phyloP scores from a whole-genome alignment of 1,284 basidiomycete genomes.

The Cryptococcus amylolentus region DNA sequence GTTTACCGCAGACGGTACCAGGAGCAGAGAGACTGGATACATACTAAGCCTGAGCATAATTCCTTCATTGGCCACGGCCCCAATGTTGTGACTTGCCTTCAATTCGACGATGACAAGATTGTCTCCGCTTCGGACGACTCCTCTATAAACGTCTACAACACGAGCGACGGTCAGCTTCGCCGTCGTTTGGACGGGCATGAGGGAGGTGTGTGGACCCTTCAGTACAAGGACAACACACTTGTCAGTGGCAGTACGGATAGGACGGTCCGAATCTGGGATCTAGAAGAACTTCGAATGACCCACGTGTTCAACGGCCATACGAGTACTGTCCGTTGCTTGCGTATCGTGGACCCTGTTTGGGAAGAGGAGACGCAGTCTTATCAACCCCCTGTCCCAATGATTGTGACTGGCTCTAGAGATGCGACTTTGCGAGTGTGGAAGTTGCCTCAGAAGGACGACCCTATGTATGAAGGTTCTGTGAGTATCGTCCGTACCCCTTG shows the following conservation, averaged over 20 bases:
- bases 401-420: slow-evolving; percentile 90
- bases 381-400: slow-evolving; percentile 60
- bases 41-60: slow-evolving; percentile 55
- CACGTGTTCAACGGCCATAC: slow-evolving; percentile 92
- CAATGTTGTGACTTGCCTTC: slow-evolving; percentile 86
- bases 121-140: slow-evolving; percentile 72
- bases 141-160: slow-evolving; percentile 86
- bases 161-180: slow-evolving; percentile 68
- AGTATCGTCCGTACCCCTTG: not conserved
- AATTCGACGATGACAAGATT: slow-evolving; percentile 88
- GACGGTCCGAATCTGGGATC: slow-evolving; percentile 89
- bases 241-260: slow-evolving; percentile 93
- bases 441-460: slow-evolving; percentile 71
- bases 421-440: slow-evolving; percentile 87
- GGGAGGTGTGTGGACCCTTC: slow-evolving; percentile 90
- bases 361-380: slow-evolving; percentile 49
- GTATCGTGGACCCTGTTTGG: slow-evolving; percentile 51
- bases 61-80: slow-evolving; percentile 82
- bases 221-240: slow-evolving; percentile 68
- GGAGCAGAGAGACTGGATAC: slow-evolving; percentile 58
- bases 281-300: slow-evolving; percentile 70
- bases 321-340: slow-evolving; percentile 66
- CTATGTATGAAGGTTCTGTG: slow-evolving; percentile 50
- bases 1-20: slow-evolving; percentile 51
- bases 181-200: slow-evolving; percentile 81